These are phyloP conservation scores for Komagataea norvegica DNA, from an alignment of 1,139 yeast species.

Conservation along the genomic window DNA sequence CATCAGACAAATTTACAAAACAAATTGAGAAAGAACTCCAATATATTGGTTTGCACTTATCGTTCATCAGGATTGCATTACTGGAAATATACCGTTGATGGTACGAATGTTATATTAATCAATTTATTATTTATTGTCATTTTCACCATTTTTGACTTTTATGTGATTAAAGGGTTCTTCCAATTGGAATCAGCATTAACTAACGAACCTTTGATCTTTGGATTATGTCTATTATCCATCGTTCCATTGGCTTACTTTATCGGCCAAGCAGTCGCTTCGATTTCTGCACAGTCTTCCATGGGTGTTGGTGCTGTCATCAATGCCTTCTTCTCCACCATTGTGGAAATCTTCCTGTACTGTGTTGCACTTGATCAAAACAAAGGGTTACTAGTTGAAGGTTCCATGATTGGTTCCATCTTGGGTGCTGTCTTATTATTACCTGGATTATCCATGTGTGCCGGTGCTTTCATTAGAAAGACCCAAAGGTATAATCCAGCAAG, in stretches of 20 bases:
- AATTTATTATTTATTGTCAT: conserved; percentile 75
- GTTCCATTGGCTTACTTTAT: conserved; percentile 94
- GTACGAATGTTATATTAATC: conserved; percentile 89
- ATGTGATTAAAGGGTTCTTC: conserved; percentile 50
- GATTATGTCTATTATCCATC: conserved; percentile 74
- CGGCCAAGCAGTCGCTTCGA: conserved; percentile 98
- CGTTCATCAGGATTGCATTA: conserved; percentile 89
- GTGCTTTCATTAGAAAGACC: conserved; percentile 85
- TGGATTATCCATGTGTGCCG: conserved; percentile 91
- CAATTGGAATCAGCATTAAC: conserved; percentile 45
- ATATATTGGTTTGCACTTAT: conserved; percentile 73
- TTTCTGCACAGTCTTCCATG: conserved; percentile 97
- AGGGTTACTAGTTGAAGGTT: conserved; percentile 91
- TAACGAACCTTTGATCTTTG: conserved; percentile 53
- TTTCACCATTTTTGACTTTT: conserved; percentile 80
- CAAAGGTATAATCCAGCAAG: conserved; percentile 93
- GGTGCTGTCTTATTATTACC: conserved; percentile 89
- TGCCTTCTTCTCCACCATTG: conserved; percentile 95
- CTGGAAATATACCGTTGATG: conserved; percentile 93
- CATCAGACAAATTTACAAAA: conserved; percentile 31
- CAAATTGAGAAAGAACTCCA: conserved; percentile 34
- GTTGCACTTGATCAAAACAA: conserved; percentile 85
- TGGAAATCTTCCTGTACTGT: conserved; percentile 86
- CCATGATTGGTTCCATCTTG: conserved; percentile 90
- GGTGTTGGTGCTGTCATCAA: conserved; percentile 99